phyloP scores from a whole-genome alignment of 495 filamentous ascomycete species.

The Penicillium alfredii region DNA sequence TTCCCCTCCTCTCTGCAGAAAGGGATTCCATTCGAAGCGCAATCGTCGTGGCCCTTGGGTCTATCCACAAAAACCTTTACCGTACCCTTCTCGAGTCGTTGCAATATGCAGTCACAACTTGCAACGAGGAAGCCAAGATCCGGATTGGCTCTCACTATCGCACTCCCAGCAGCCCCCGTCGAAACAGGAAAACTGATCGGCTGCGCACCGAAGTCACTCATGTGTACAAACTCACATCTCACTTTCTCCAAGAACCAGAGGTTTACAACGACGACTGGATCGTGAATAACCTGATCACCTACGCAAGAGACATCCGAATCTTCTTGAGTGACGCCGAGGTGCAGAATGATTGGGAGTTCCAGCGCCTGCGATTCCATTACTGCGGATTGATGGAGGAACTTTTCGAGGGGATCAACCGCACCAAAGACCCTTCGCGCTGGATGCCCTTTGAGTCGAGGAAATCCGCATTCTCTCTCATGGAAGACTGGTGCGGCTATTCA shows the following conservation, averaged over 20 bases:
- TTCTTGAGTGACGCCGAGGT: conserved; percentile 91
- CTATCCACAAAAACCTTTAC: conserved; percentile 94
- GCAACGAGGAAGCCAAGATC: conserved; percentile 84
- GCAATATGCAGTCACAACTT: conserved; percentile 71
- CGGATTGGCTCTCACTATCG: conserved; percentile 71
- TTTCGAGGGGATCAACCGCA: conserved; percentile 85
- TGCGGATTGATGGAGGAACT: conserved; percentile 90
- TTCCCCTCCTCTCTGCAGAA: conserved; percentile 74
- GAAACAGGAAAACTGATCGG: conserved; percentile 74
- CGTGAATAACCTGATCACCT: conserved; percentile 79
- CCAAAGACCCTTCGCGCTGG: conserved; percentile 80
- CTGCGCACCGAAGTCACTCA: conserved; percentile 91
- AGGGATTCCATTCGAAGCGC: conserved; percentile 76
- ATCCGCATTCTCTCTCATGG: conserved; percentile 92
- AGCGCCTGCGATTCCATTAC: conserved; percentile 84
- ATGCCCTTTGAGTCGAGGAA: conserved; percentile 94
- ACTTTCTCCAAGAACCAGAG: conserved; percentile 73
- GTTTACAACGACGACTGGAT: conserved; percentile 91
- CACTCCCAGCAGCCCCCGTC: conserved; percentile 65
- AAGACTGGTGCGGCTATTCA: conserved; percentile 98
- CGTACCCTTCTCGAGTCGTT: conserved; percentile 85
- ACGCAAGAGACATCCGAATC: conserved; percentile 85
- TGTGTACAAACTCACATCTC: conserved; percentile 89
- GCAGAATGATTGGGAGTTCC: conserved; percentile 94
- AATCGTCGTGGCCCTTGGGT: conserved; percentile 86